phyloP scores from a whole-genome alignment of 2,329 filamentous ascomycete genomes.

The Ophiostoma sp. region DNA sequence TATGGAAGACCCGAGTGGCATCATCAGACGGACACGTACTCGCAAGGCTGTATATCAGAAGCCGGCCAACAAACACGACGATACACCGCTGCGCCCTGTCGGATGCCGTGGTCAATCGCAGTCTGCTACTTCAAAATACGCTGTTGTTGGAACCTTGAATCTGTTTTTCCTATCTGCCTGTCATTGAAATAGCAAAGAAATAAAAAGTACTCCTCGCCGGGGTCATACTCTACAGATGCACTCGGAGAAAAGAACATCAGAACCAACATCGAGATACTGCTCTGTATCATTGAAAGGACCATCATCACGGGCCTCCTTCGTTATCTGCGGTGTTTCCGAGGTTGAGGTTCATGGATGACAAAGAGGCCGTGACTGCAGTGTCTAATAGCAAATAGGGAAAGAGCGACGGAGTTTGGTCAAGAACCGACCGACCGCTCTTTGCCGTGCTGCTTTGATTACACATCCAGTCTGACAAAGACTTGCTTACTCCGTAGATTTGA shows the following conservation, averaged over 20 bases:
- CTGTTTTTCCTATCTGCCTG: too few relatives aligned
- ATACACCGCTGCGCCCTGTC: neutral
- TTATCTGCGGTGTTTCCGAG: conserved; percentile 1
- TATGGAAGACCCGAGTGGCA: neutral
- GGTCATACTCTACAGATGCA: too few relatives aligned
- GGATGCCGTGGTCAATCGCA: neutral
- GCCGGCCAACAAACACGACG: neutral
- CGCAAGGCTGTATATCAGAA: neutral
- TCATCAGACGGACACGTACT: neutral
- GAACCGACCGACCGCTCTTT: neutral
- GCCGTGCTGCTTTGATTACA: neutral
- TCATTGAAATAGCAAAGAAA: too few relatives aligned
- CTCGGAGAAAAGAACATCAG: too few relatives aligned
- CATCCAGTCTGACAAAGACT: conserved; percentile 3
- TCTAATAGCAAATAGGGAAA: neutral
- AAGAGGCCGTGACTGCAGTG: neutral
- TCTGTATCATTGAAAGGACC: neutral
- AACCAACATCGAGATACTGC: too few relatives aligned
- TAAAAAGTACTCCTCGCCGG: too few relatives aligned
- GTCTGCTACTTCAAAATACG: too few relatives aligned
- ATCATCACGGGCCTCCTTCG: neutral
- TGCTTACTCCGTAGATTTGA: neutral
- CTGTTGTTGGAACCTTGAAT: too few relatives aligned
- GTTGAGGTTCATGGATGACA: neutral
- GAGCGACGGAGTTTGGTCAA: neutral